A percentile compares a stretch with the other conserved stretches of the same genome.
These are phyloP conservation scores for Thermomyces lanuginosus DNA, from an alignment of 2,329 filamentous ascomycete species.

Conservation along the genomic window DNA sequence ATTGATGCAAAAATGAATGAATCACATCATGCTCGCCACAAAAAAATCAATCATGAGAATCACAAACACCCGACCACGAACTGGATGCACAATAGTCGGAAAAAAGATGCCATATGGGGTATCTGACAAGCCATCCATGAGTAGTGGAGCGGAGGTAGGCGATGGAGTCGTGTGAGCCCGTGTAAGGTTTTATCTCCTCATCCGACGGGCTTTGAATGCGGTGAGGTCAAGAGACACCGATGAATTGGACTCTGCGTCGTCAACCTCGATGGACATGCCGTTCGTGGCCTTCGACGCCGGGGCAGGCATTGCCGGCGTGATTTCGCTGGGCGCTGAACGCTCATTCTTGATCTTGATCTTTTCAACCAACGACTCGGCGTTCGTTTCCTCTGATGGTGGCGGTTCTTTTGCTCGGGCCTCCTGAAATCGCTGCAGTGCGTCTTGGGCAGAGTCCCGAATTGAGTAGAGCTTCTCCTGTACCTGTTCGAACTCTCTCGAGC, in stretches of 20 bases:
- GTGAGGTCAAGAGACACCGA: constrained; percentile 21
- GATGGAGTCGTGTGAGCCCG: neutral
- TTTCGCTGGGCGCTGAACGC: constrained; percentile 5
- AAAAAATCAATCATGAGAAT: too few relatives aligned
- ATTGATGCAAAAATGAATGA: too few relatives aligned
- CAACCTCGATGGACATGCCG: constrained; percentile 24
- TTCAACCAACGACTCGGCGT: constrained; percentile 8
- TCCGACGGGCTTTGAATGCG: constrained; percentile 17
- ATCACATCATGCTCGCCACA: too few relatives aligned
- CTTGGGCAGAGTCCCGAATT: constrained; percentile 44
- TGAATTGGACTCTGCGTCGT: constrained; percentile 18
- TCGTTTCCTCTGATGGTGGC: constrained; percentile 8
- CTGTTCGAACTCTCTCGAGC: constrained; percentile 55
- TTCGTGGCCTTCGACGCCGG: too few relatives aligned
- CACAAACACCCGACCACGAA: too few relatives aligned
- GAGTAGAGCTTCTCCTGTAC: constrained; percentile 50
- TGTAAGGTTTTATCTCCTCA: constrained; percentile 7
- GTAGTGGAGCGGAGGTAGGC: too few relatives aligned
- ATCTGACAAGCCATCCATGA: too few relatives aligned
- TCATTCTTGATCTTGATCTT: constrained; percentile 5
- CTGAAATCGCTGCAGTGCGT: constrained; percentile 41
- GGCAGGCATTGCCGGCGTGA: constrained; percentile 9
- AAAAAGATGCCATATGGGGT: neutral
- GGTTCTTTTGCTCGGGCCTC: constrained; percentile 30
- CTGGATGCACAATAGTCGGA: neutral